Base-by-base conservation (phyloP, 2,329 filamentous ascomycete genomes). In the Pseudocercospora musae region DNA sequence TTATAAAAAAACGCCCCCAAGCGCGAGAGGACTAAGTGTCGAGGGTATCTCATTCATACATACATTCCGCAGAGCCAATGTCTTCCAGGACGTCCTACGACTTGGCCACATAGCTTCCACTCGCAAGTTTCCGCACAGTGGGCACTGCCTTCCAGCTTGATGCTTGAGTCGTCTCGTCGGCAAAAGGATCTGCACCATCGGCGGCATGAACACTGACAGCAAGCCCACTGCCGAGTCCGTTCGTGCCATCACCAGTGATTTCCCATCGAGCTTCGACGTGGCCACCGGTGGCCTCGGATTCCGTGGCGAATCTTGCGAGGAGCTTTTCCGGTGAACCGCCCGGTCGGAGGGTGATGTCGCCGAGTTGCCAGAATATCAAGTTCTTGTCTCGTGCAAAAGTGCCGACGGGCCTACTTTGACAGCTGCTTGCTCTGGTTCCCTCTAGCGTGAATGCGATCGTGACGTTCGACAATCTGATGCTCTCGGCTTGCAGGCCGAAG, bases 221-320 rank as follows among this genome's bases (percentile, higher is more conserved):
- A 60, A 97, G 84, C 9, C 87, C 87, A 67, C 86, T 89, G 0
- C 84, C 85, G 0, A 84, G 69, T 3, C 71, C 77, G 7, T 73
- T 66, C 15, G 78, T 77, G 31, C 84, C 77, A 42, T 84, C 80
- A 1, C 80, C 83, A 50, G 72, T 74, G 21, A 89, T 79, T 74
- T 96, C 92, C 87, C 93, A 97, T 60, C 88, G 83, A 0, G 91
- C 91, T 75, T 99, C 94, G 8, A 96, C 84, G 58, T 86, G 87
- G 0, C 92, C 92, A 4, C 90, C 85, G 66, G 86, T 87, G 0
- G 90, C 86, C 57, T 86, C 82, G 23, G 85, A 86, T 33, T 93
- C 89, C 0, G 90, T 91, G 23, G 88, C 80, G 69, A 99, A 90
- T 2, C 92, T 86, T 62, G 92, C 95, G 6, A 96, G 87, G 62